These are phyloP conservation scores for Thoreauomyces humboldtii DNA, from an alignment of 192 early-diverging fungal genomes.

Conservation along the genomic window DNA sequence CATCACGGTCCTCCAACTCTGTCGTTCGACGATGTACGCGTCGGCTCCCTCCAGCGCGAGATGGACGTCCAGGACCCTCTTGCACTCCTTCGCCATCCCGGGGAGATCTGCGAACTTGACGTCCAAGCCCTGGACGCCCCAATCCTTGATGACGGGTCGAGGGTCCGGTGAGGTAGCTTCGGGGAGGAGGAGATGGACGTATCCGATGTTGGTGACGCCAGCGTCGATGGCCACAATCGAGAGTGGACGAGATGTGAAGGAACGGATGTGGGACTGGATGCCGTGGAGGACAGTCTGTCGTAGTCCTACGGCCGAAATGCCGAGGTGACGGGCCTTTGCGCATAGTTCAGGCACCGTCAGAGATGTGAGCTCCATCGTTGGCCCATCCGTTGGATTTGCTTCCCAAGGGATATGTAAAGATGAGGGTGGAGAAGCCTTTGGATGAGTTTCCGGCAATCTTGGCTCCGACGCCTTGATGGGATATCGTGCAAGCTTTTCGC, in stretches of 20 bases:
- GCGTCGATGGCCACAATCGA: constrained; percentile 8
- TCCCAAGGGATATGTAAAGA: too few species aligned
- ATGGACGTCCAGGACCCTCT: neutral
- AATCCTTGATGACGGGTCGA: constrained; percentile 1
- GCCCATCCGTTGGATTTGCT: too few species aligned
- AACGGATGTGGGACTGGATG: neutral
- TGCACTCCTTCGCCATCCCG: neutral
- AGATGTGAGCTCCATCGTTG: too few species aligned
- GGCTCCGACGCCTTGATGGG: too few species aligned
- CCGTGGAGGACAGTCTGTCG: neutral
- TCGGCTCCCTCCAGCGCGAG: neutral
- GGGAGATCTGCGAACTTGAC: neutral
- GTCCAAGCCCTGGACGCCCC: constrained; percentile 1
- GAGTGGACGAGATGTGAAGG: neutral
- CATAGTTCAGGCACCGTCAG: too few species aligned
- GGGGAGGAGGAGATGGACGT: neutral
- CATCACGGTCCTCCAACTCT: neutral
- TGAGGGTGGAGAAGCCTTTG: too few species aligned
- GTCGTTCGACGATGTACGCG: constrained; percentile 12
- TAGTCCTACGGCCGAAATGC: neutral
- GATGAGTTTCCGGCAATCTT: too few species aligned
- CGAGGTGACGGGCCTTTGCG: neutral
- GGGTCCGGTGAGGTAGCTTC: neutral
- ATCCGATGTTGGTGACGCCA: constrained; percentile 4
- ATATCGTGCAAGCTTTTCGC: too few species aligned